Conservation (phyloP, 1,284 basidiomycete species). For the Rhodofomes roseus region DNA sequence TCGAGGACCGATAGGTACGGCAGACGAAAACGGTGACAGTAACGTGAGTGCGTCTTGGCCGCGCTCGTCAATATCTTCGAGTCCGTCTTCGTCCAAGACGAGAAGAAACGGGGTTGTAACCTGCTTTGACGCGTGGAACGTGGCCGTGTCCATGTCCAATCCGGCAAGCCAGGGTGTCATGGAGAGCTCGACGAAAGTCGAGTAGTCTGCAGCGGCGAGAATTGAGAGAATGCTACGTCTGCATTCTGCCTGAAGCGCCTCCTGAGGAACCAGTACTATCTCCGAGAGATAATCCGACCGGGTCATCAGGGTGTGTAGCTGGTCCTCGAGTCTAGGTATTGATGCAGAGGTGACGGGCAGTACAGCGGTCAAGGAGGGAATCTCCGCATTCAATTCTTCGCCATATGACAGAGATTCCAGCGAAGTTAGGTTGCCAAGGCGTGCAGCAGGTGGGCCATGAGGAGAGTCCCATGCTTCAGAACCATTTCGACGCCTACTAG, state of each 20-base stretch:
- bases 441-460: not conserved
- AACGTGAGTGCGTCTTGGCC: conserved; percentile 32
- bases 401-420: not conserved
- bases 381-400: not conserved
- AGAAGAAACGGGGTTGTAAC: conserved; percentile 47
- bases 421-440: not conserved
- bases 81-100: conserved; percentile 43
- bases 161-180: conserved; percentile 34
- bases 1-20: conserved; percentile 42
- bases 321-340: conserved; percentile 29
- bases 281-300: conserved; percentile 35
- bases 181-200: conserved; percentile 38
- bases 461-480: not conserved
- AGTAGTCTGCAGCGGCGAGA: conserved; percentile 22
- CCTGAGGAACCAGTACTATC: conserved; percentile 47
- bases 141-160: conserved; percentile 26
- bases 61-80: conserved; percentile 28
- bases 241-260: conserved; percentile 31
- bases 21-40: conserved; percentile 30
- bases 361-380: conserved; percentile 37
- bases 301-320: conserved; percentile 34
- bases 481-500: not conserved
- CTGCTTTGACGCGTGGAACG: conserved; percentile 33
- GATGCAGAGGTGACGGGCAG: conserved; percentile 42
- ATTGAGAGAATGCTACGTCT: conserved; percentile 33